phyloP scores from a whole-genome alignment of 176 grass and related monocot species.

The Bonia amplexicaulis region DNA sequence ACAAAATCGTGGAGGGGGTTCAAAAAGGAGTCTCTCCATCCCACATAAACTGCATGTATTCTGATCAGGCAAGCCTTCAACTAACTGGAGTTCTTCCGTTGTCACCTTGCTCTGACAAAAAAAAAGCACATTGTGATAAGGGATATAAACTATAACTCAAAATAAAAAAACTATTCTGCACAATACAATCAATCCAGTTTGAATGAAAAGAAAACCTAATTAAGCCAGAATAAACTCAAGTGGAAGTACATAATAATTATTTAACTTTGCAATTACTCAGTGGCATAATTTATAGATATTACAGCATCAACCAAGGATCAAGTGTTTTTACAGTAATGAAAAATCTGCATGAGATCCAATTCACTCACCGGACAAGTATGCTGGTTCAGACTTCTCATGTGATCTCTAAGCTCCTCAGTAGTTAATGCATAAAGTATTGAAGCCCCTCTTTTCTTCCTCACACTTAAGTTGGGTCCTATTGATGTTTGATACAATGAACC shows the following conservation, averaged over 20 bases:
- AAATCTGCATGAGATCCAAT: not conserved
- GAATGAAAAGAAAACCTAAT: conserved; percentile 1
- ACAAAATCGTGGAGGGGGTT: conserved; percentile 69
- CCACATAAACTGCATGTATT: conserved; percentile 81
- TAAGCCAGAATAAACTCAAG: not conserved
- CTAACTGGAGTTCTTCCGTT: conserved; percentile 22
- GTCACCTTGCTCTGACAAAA: conserved; percentile 47
- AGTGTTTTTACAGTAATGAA: not conserved
- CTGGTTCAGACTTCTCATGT: conserved; percentile 69
- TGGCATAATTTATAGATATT: not conserved
- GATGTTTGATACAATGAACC: conserved; percentile 23
- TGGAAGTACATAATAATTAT: not conserved
- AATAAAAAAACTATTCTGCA: conserved; percentile 18
- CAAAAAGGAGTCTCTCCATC: conserved; percentile 79
- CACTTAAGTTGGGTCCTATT: conserved; percentile 1
- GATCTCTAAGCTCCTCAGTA: conserved; percentile 54
- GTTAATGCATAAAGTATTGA: conserved; percentile 82
- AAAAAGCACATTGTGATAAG: not conserved
- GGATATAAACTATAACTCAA: conserved; percentile 10
- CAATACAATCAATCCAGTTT: conserved; percentile 1
- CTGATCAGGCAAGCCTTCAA: conserved; percentile 57
- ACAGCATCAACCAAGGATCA: conserved; percentile 15
- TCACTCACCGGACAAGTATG: conserved; percentile 43
- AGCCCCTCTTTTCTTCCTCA: conserved; percentile 42
- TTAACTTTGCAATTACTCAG: not conserved